Evolutionary conservation across 129 eudicot genomes (phyloP), one percentile per base, ranked within the genome.

Genomic region (Centella asiatica): DNA sequence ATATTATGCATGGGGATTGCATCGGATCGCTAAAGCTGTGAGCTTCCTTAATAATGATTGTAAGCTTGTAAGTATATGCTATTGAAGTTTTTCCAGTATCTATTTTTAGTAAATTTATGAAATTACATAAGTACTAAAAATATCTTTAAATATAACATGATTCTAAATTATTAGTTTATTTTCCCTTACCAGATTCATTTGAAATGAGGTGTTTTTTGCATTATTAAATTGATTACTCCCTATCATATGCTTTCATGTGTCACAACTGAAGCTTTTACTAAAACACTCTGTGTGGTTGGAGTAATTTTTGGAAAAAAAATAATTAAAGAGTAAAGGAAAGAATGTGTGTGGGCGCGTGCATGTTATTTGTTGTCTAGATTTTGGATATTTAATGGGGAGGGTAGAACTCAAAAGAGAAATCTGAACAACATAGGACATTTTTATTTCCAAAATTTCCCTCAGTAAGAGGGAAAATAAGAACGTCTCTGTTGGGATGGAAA

Each of bases 1-100:
- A 52, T 90, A 83, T 77, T 90, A 74, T 78, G 97, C 97, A 36
- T 90, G 97, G 97, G 97, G 97, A 24, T 66, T 90, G 70, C 81
- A 84, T 53, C 97, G 89, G 66, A 87, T 90, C 65, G 94, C 97
- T 22, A 90, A 86, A 77, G 97, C 97, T 64, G 94, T 90, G 76
- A 90, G 95, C 97, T 90, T 90, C 69, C 78, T 90, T 57, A 90
- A 90, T 74, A 90, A 90, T 72, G 97, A 90, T 68, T 90, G 97
- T 76, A 90, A 90, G 83, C 85, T 90, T 63, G 97, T 90, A 84
- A 69, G 97, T 81, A 36, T 10, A 36, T 46, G 57, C 28, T 53
- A 11, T 31, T 37, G 4, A 18, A 36, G 56, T 8, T 12, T 49
- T 13, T n/a, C 25, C 6, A 42, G 18, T 0, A 4, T 24, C 20